phyloP scores from a whole-genome alignment of 345 rosid species.

The Luvunga scandens region DNA sequence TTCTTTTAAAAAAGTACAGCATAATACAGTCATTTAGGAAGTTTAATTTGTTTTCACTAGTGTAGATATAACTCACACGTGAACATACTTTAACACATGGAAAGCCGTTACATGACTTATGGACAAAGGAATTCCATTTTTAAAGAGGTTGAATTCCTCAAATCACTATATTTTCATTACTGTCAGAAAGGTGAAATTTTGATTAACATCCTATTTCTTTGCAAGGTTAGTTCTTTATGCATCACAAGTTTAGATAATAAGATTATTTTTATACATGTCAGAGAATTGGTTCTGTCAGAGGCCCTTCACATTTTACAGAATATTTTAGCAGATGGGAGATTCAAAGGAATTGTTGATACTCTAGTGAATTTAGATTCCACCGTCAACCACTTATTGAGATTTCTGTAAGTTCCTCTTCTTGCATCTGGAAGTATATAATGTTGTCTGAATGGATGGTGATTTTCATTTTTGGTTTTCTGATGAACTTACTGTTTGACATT shows the following conservation, averaged over 20 bases:
- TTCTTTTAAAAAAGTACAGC: not conserved
- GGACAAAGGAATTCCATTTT: not conserved
- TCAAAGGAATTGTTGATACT: constrained; percentile 52
- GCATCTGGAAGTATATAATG: constrained; percentile 6
- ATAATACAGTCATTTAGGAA: not conserved
- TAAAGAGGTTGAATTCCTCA: not conserved
- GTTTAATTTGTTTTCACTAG: not conserved
- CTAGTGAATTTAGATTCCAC: constrained; percentile 50
- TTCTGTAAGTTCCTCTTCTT: constrained; percentile 60
- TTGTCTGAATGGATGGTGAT: constrained; percentile 10
- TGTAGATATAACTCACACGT: not conserved
- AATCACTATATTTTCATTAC: not conserved
- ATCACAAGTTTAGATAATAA: not conserved
- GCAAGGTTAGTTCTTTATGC: not conserved
- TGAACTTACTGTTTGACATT: constrained; percentile 24
- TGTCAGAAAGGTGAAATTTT: not conserved
- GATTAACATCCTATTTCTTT: not conserved
- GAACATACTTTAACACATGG: not conserved
- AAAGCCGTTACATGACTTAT: not conserved
- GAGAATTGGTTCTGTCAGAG: not conserved
- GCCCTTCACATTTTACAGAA: constrained; percentile 52
- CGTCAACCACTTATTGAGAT: constrained; percentile 56
- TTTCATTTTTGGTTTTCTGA: constrained; percentile 14
- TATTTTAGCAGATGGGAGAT: constrained; percentile 61
- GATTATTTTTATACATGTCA: not conserved